These are phyloP conservation scores for Phytophthora pisi DNA, from an alignment of 352 stramenopile genomes.

Conservation along the genomic window DNA sequence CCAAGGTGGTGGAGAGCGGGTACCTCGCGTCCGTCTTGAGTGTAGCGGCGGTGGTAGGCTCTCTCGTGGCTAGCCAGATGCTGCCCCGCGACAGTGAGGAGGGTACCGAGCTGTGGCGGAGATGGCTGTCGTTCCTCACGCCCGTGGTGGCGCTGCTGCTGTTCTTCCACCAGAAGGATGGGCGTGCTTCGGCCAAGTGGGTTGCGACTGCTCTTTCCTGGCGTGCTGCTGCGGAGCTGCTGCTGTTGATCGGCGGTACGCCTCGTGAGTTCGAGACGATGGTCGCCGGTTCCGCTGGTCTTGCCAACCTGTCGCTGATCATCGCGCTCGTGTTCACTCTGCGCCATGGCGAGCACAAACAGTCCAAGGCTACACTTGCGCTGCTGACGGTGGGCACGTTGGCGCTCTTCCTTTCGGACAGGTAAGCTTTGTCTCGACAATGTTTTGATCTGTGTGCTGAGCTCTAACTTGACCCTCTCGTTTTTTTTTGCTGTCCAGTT, in stretches of 20 bases:
- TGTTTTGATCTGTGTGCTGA: not conserved
- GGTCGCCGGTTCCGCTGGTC: conserved; percentile 34
- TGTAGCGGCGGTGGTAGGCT: conserved; percentile 70
- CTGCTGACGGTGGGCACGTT: conserved; percentile 45
- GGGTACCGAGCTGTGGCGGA: conserved; percentile 48
- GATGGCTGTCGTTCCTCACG: conserved; percentile 71
- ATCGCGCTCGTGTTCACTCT: conserved; percentile 53
- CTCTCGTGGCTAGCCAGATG: conserved; percentile 65
- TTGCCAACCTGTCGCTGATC: conserved; percentile 69
- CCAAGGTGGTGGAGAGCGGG: conserved; percentile 60
- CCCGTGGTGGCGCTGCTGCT: conserved; percentile 68
- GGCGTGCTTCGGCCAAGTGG: conserved; percentile 77
- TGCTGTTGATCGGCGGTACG: conserved; percentile 60
- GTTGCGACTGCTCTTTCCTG: conserved; percentile 81
- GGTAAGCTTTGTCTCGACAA: conserved; percentile 32
- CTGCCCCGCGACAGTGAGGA: conserved; percentile 41
- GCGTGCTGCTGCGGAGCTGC: conserved; percentile 71
- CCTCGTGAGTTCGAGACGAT: conserved; percentile 56
- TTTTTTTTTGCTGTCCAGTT: conserved; percentile 28
- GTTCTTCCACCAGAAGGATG: conserved; percentile 80
- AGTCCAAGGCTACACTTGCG: conserved; percentile 62
- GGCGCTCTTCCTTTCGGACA: conserved; percentile 74
- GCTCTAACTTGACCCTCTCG: conserved; percentile 11
- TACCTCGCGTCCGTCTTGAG: conserved; percentile 74
- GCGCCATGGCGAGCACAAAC: conserved; percentile 53